Evolutionary conservation across 371 early-diverging fungal species (phyloP).

Genomic region (Rhizopus delemar): DNA sequence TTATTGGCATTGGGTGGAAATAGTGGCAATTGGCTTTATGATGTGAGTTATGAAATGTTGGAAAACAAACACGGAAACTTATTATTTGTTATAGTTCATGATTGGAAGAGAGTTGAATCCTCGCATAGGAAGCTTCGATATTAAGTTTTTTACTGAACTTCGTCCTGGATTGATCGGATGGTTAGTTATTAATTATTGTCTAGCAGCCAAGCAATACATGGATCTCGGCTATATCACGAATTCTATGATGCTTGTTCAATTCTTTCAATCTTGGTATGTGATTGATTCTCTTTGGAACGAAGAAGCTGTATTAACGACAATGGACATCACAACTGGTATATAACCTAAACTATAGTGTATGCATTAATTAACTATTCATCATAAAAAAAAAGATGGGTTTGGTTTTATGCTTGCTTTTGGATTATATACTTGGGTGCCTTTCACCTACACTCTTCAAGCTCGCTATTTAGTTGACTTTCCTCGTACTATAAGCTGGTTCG

Average conservation of each 20-base stretch:
- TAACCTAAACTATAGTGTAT: neutral
- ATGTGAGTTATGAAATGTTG: neutral
- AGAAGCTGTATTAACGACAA: slow-evolving; percentile 85
- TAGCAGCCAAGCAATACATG: slow-evolving; percentile 78
- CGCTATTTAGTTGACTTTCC: slow-evolving; percentile 82
- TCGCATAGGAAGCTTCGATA: slow-evolving; percentile 79
- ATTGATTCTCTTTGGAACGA: slow-evolving; percentile 85
- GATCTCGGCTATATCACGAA: slow-evolving; percentile 70
- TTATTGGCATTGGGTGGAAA: slow-evolving; percentile 89
- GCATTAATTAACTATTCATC: neutral
- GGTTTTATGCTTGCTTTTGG: slow-evolving; percentile 94
- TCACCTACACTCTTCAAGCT: slow-evolving; percentile 87
- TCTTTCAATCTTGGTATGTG: slow-evolving; percentile 83
- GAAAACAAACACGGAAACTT: neutral
- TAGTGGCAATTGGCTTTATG: slow-evolving; percentile 64
- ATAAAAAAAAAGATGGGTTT: slow-evolving; percentile 73
- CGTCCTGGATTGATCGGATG: slow-evolving; percentile 90
- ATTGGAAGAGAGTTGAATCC: slow-evolving; percentile 90
- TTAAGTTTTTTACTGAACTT: slow-evolving; percentile 92
- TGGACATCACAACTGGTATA: slow-evolving; percentile 82
- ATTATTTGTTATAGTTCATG: slow-evolving; percentile 54
- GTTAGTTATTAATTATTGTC: slow-evolving; percentile 74
- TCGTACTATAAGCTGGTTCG: slow-evolving; percentile 49
- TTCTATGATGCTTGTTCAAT: slow-evolving; percentile 72
- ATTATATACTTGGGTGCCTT: slow-evolving; percentile 90